Percentiles rank a stretch among this genome's conserved stretches.
Evolutionary conservation across 164 flowering plant species (phyloP).

Genomic region (Santalum album): DNA sequence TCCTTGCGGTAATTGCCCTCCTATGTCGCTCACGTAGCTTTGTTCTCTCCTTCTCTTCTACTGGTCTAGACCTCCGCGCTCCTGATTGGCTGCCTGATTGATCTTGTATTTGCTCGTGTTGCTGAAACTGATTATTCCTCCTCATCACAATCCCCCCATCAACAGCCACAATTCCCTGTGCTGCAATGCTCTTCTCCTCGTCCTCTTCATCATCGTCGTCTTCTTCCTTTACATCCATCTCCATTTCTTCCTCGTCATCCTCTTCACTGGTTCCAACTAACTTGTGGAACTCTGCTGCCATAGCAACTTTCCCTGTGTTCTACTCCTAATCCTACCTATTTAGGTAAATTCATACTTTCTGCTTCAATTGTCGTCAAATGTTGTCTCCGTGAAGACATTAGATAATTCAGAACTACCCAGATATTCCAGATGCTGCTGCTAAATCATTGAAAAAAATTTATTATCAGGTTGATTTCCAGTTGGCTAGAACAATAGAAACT

Average conservation of each 20-base stretch:
- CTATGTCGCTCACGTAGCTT: slow-evolving; percentile 86
- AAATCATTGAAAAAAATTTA: too few relatives aligned
- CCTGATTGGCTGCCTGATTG: slow-evolving; percentile 36
- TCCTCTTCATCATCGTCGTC: slow-evolving; percentile 46
- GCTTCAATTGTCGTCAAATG: not conserved
- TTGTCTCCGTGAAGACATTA: not conserved
- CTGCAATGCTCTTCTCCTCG: slow-evolving; percentile 25
- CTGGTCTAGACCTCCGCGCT: slow-evolving; percentile 69
- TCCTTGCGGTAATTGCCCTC: slow-evolving; percentile 89
- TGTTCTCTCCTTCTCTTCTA: slow-evolving; percentile 94
- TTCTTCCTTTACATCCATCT: slow-evolving; percentile 72
- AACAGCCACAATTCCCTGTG: slow-evolving; percentile 20
- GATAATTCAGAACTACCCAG: not conserved
- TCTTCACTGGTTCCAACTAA: slow-evolving; percentile 60
- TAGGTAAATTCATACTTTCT: not conserved
- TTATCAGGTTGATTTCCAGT: too few relatives aligned
- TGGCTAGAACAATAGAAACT: too few relatives aligned
- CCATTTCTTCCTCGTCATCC: slow-evolving; percentile 77
- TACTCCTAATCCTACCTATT: not conserved
- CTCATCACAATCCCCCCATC: slow-evolving; percentile 26
- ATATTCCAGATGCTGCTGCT: not conserved
- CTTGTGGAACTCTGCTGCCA: slow-evolving; percentile 55
- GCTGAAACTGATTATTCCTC: slow-evolving; percentile 27
- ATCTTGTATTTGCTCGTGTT: slow-evolving; percentile 38
- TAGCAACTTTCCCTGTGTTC: slow-evolving; percentile 2